Base-by-base conservation (phyloP, 305 asterid species). In the Rubia peregrina region DNA sequence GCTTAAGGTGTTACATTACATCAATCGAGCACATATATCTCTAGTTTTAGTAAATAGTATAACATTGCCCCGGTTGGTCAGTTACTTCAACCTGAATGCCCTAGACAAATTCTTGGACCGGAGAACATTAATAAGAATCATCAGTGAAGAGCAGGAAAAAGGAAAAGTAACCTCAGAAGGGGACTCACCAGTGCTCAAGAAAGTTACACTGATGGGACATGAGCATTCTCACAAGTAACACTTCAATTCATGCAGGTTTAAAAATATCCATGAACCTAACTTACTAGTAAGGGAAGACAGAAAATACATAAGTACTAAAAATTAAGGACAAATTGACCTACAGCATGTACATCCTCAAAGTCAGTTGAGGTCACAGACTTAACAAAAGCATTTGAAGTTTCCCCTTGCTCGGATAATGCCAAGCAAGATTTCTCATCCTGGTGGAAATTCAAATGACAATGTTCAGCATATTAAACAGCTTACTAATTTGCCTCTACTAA, bases 351-450 rank as follows among this genome's bases (percentile, higher is more conserved):
- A 72, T 79, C 73, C 33, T 73, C 73, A 72, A 75, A 67, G 71
- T 77, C 84, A 70, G 77, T 78, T 19, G 83, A 48, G 55, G 75
- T 81, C 67, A 69, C 69, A 71, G 61, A 60, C 68, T 70, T 83
- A 61, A 75, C 83, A 71, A 74, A 78, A 72, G 44, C 65, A 75
- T 71, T 76, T 74, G 81, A 78, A 66, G 67, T 55, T 55, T 74
- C 90, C 24, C 74, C 79, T 21, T 76, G 80, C 70, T 81, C 75
- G 76, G 88, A 73, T 68, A 75, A 61, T 66, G 75, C 68, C 51
- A 78, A 40, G 79, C 75, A 70, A 26, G 73, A 53, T 63, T 68
- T 79, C 69, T 59, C 82, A 19, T 72, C 82, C 96, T 89, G 90
- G 53, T 19, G 38, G 65, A 69, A 38, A 36, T 69, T 21, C 44